Percentiles rank a stretch among this genome's conserved stretches.
Evolutionary conservation across 176 grass and related monocot genomes (phyloP).

Genomic region (sorghum (Sorghum bicolor)): DNA sequence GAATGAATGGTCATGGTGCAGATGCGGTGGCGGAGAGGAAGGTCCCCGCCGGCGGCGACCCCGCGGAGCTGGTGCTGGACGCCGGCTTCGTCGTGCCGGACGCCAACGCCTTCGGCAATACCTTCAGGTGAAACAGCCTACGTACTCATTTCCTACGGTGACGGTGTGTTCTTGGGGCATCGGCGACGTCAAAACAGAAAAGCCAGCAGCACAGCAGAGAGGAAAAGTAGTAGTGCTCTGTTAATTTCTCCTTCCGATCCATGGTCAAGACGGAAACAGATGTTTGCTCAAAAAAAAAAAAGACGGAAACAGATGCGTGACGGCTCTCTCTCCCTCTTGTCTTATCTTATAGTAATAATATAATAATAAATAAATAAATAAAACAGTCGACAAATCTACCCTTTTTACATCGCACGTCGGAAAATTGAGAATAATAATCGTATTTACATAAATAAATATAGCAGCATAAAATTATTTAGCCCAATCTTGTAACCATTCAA

Average conservation of each 20-base stretch:
- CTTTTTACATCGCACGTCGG: too few relatives aligned
- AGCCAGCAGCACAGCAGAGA: too few relatives aligned
- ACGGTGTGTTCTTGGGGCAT: not conserved
- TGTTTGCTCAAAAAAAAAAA: too few relatives aligned
- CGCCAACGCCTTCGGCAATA: slow-evolving; percentile 69
- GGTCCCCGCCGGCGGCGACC: slow-evolving; percentile 3
- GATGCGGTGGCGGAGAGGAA: slow-evolving; percentile 41
- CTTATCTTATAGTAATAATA: too few relatives aligned
- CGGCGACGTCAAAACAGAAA: not conserved
- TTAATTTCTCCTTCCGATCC: not conserved
- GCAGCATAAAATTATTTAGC: not conserved
- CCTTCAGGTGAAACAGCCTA: slow-evolving; percentile 62
- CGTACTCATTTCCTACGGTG: not conserved
- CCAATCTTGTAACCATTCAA: too few relatives aligned
- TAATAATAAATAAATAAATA: too few relatives aligned
- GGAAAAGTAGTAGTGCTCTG: not conserved
- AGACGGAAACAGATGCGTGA: not conserved
- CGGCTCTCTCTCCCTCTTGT: not conserved
- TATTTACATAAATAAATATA: too few relatives aligned
- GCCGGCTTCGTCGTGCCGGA: slow-evolving; percentile 73
- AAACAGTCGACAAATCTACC: too few relatives aligned
- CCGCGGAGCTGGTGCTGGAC: slow-evolving; percentile 52
- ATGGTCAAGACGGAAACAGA: not conserved
- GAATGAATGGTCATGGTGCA: not conserved
- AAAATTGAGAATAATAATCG: not conserved